Evolutionary conservation across 345 rosid genomes (phyloP), one percentile per base, ranked within the genome.

Genomic region (Citrus hindsii): DNA sequence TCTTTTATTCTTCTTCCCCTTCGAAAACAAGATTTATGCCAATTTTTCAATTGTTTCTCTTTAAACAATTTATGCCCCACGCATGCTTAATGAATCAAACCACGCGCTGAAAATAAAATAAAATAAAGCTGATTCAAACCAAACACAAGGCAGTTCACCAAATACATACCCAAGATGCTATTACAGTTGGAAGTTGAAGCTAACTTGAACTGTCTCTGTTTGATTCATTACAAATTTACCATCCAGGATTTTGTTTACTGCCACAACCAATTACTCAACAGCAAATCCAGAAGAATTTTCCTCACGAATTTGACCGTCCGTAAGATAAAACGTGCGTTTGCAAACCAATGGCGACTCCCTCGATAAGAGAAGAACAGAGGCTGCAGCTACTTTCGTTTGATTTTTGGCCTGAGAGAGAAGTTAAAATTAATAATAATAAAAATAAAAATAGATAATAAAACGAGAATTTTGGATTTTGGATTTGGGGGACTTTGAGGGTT

Each of bases 221-320:
- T 51, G 62, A 40, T 35, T 30, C 1, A 59, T 22, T 59, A 21
- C 62, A 58, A 8, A 51, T 51, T 51, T 51, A 53, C 58, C 22
- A 53, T 53, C 19, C 12, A 24, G 16, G 58, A 4, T 24, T 16
- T n/a, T 51, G 0, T 8, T 71, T 30, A 25, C 40, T 0, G 14
- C 40, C 18, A 19, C 32, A 3, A 1, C 10, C 22, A 53, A 53
- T 46, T 28, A 13, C 18, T 72, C 25, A 61, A 61, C 51, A 10
- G 3, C 40, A 62, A 4, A 28, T 28, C 37, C 3, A 3, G 51
- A 53, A 35, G 61, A 48, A 42, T 42, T 76, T 5, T 59, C 42
- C 24, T 19, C 9, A 0, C 56, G 24, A 67, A 30, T 60, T 79
- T 82, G 83, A 76, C 73, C 74, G 30, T 69, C 33, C 48, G 7